A percentile compares a stretch with the other conserved stretches of the same genome.
phyloP scores from a whole-genome alignment of 768 basidiomycete species.

The Xerocomellus amylosporus region DNA sequence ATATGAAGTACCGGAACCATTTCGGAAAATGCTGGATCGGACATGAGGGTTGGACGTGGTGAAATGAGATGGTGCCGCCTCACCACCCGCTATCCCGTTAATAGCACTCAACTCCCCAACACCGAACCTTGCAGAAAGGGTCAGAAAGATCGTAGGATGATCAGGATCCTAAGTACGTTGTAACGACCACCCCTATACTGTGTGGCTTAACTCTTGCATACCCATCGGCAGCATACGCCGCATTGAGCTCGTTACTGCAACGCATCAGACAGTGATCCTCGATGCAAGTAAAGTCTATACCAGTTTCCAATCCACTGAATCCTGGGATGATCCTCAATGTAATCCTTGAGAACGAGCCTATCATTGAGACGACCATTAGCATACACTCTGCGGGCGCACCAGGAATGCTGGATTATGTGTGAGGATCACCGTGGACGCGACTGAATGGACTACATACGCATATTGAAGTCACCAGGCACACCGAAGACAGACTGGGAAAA shows the following conservation, averaged over 20 bases:
- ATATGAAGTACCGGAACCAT: constrained; percentile 89
- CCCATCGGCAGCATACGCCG: constrained; percentile 89
- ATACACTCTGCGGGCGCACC: constrained; percentile 14
- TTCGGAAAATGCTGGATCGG: constrained; percentile 65
- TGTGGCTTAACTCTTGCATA: constrained; percentile 84
- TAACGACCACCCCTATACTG: constrained; percentile 68
- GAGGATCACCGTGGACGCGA: background rate
- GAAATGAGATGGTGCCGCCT: constrained; percentile 3
- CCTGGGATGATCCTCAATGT: constrained; percentile 72
- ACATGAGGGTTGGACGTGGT: background rate
- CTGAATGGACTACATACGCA: constrained; percentile 38
- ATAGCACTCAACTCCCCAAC: constrained; percentile 92
- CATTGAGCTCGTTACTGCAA: constrained; percentile 76
- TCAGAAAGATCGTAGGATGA: background rate
- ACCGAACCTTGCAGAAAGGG: constrained; percentile 56
- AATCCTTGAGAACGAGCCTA: constrained; percentile 47
- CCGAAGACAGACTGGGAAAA: constrained; percentile 68
- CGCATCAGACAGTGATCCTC: background rate
- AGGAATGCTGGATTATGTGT: constrained; percentile 24
- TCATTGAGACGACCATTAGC: background rate
- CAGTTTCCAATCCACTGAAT: constrained; percentile 90
- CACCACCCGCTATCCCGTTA: constrained; percentile 78
- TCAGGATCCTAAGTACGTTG: constrained; percentile 52
- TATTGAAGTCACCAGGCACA: constrained; percentile 85
- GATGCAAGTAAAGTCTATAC: constrained; percentile 33